Evolutionary conservation across 192 early-diverging fungal genomes (phyloP).

Genomic region (Gigaspora rosea): DNA sequence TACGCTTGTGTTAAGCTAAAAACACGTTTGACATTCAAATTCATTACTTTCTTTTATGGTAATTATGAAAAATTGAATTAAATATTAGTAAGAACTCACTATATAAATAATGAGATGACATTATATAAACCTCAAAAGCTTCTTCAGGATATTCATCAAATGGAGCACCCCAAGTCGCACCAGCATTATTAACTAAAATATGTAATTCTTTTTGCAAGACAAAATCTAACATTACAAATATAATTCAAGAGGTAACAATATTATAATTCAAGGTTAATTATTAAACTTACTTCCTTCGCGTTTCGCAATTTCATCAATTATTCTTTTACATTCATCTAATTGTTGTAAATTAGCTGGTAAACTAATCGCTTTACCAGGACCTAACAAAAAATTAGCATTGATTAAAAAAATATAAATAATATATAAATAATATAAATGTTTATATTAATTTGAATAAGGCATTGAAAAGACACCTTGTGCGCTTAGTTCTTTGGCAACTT

Average conservation of each 20-base stretch:
- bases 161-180: constrained; percentile 46
- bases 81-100: too few relatives aligned
- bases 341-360: constrained; percentile 68
- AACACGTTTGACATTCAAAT: constrained; percentile 28
- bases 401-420: background rate
- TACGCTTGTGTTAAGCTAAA: constrained; percentile 28
- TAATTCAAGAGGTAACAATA: too few relatives aligned
- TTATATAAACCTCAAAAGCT: constrained; percentile 21
- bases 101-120: background rate
- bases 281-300: constrained; percentile 39
- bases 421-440: background rate
- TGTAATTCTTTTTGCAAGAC: constrained; percentile 53
- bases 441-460: too few relatives aligned
- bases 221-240: too few relatives aligned
- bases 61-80: too few relatives aligned
- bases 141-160: constrained; percentile 11
- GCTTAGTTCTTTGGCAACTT: constrained; percentile 23
- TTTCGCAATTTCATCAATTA: constrained; percentile 44
- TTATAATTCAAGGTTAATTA: too few relatives aligned
- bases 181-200: constrained; percentile 88
- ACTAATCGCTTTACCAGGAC: constrained; percentile 68
- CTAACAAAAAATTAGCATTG: constrained; percentile 34
- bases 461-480: background rate
- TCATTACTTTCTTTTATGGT: constrained; percentile 21
- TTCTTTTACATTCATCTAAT: constrained; percentile 39